Percentiles rank a stretch among this genome's conserved stretches.
phyloP scores from a whole-genome alignment of 257 asterid genomes.

The Salvia miltiorrhiza region DNA sequence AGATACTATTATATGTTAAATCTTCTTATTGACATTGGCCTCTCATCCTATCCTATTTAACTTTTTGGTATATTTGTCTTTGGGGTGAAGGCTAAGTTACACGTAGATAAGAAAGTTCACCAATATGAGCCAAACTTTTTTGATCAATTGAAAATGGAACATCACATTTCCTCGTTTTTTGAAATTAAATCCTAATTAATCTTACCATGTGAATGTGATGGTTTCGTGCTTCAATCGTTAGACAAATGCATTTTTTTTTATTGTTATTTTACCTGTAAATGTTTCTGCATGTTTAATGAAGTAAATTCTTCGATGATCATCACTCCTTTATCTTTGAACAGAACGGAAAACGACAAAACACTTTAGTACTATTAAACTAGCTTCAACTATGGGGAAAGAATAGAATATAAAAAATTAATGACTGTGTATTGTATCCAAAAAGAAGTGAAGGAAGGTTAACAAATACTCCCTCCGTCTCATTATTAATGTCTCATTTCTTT shows the following conservation, averaged over 20 bases:
- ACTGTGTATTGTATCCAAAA: too few species aligned
- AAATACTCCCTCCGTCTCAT: too few species aligned
- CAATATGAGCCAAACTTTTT: not conserved
- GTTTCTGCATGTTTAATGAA: not conserved
- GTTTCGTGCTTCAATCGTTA: not conserved
- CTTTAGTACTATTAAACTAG: too few species aligned
- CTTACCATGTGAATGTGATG: not conserved
- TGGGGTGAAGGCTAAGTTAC: conserved; percentile 55
- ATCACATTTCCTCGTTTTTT: not conserved
- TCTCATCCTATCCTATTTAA: conserved; percentile 35
- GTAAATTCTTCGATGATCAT: not conserved
- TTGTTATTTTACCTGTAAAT: too few species aligned
- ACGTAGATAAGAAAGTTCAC: conserved; percentile 24
- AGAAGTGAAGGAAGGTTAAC: too few species aligned
- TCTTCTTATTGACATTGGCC: conserved; percentile 32
- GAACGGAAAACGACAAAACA: too few species aligned
- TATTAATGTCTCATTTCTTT: too few species aligned
- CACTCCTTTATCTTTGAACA: too few species aligned
- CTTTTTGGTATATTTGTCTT: conserved; percentile 24
- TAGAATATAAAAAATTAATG: too few species aligned
- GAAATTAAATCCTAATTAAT: not conserved
- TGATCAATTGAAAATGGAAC: not conserved
- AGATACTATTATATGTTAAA: not conserved
- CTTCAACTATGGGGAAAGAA: too few species aligned
- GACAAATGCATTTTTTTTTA: not conserved